Conservation (phyloP, 2,329 filamentous ascomycete genomes). For the Paraconiothyrium brasiliense region DNA sequence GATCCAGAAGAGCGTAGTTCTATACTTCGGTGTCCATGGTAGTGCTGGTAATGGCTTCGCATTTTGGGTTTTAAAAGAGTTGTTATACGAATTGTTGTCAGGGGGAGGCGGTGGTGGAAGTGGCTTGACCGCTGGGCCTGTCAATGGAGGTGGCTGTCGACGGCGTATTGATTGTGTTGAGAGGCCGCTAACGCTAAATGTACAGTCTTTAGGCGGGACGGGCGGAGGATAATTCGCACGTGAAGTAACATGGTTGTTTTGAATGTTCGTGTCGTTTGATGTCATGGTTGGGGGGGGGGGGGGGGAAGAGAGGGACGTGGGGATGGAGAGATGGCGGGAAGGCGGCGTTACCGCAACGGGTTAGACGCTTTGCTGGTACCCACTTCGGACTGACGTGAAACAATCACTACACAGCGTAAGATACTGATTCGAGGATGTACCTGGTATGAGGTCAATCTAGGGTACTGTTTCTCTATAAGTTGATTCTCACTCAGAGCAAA, state of each 20-base stretch:
- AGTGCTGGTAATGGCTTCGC: slow-evolving; percentile 27
- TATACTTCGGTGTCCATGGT: slow-evolving; percentile 16
- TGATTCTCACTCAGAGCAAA: too few species aligned
- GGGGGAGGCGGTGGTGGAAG: slow-evolving; percentile 27
- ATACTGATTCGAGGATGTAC: too few species aligned
- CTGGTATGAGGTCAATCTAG: too few species aligned
- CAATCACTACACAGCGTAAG: too few species aligned
- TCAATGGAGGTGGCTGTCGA: slow-evolving; percentile 3
- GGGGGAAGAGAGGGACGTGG: not conserved
- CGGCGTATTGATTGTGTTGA: not conserved
- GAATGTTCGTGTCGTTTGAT: not conserved
- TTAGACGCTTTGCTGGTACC: not conserved
- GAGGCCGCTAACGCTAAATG: not conserved
- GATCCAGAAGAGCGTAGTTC: slow-evolving; percentile 25
- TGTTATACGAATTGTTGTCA: not conserved
- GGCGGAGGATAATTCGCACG: not conserved
- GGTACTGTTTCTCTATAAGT: too few species aligned
- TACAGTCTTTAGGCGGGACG: not conserved
- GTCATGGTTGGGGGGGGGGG: not conserved
- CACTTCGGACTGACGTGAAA: too few species aligned
- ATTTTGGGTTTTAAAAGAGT: not conserved
- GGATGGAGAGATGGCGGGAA: not conserved
- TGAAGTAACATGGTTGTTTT: not conserved
- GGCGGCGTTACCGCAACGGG: not conserved
- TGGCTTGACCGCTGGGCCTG: slow-evolving; percentile 18